Evolutionary conservation across 140 eudicot genomes (phyloP), one percentile per base, ranked within the genome.

Genomic region (Oenanthe javanica): DNA sequence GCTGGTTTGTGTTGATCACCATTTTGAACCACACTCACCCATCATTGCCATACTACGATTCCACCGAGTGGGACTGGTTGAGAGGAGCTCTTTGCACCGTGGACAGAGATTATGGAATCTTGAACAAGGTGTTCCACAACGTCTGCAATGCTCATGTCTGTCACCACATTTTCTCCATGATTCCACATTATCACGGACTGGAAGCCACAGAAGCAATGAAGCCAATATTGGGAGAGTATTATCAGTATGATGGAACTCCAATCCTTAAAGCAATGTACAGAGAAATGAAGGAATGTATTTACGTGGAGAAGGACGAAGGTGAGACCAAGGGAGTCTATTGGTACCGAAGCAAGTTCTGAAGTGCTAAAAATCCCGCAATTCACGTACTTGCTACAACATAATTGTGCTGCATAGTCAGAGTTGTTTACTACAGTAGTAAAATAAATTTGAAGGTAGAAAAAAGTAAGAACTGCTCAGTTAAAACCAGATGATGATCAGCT

Each of bases 161-260:
- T 3, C 97, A 91, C 85, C 97, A 91, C 77, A 77, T 91, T 81
- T 89, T 91, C 87, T 88, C 97, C 1, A 89, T 89, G 1, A 88
- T 91, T 89, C 97, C 97, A 6, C 97, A 89, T 82, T 91, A 91
- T 63, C 91, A 91, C 23, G 96, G 91, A 14, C 85, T 89, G 86
- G 97, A 89, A 82, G 97, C 97, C 43, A 91, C 97, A 0, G 80
- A 87, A 14, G 97, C 89, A 63, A 86, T 91, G 16, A 91, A 86
- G 84, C 94, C 97, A 4, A 47, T 91, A 15, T 70, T 91, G 6
- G 94, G 97, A 5, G 87, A 87, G 15, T 91, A 91, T 43, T 91
- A 91, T 67, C 94, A 84, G 79, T 88, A 88, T 0, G 97, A 89
- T n/a, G 97, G 90, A 38, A 89, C 92, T 1, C 90, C 97, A 21